Conservation (phyloP, 2,329 filamentous ascomycete species). For the Dactylellina leptospora region DNA sequence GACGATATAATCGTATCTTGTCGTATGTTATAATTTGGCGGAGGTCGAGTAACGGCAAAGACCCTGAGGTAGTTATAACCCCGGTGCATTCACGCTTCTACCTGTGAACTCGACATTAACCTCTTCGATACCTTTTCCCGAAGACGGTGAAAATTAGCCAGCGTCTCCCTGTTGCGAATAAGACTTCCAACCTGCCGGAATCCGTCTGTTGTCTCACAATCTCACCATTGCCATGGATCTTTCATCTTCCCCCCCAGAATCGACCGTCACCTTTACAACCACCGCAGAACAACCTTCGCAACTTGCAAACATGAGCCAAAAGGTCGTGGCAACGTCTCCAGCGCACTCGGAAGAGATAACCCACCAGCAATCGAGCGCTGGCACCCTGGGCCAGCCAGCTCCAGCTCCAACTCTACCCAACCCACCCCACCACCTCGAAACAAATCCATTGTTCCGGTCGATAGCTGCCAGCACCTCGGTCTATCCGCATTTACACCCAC, state of each 20-base stretch:
- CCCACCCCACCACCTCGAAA: slow-evolving; percentile 44
- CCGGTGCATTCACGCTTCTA: neutral
- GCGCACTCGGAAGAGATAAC: slow-evolving; percentile 1
- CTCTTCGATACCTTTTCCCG: no score
- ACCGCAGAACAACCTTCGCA: neutral
- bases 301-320: slow-evolving; percentile 23
- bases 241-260: slow-evolving; percentile 1
- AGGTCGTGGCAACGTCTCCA: slow-evolving; percentile 7
- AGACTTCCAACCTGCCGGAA: no score
- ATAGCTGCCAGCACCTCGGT: slow-evolving; percentile 50
- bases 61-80: no score
- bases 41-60: neutral
- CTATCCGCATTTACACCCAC: slow-evolving; percentile 45
- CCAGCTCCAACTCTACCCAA: slow-evolving; percentile 28
- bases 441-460: slow-evolving; percentile 46
- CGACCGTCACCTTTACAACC: neutral
- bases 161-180: no score
- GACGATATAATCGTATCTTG: neutral
- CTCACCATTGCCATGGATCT: slow-evolving; percentile 18
- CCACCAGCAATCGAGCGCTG: neutral
- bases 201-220: no score
- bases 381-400: slow-evolving; percentile 11
- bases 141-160: no score
- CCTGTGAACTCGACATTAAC: no score
- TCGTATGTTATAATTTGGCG: neutral